Evolutionary conservation across 345 rosid genomes (phyloP).

Genomic region (Populus davidiana): DNA sequence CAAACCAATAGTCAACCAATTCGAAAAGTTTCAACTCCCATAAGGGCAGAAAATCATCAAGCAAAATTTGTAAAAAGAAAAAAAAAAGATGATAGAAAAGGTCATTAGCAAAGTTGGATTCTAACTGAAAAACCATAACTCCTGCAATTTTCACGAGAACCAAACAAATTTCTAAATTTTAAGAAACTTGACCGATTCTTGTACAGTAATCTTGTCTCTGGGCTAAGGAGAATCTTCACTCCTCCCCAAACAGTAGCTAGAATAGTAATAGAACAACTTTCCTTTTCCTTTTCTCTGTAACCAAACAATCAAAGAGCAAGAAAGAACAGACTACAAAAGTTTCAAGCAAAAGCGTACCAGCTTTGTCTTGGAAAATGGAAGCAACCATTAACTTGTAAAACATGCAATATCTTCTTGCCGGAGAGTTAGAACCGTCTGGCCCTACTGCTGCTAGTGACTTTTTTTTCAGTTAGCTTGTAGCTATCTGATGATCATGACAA

Average conservation of each 20-base stretch:
- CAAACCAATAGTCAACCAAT: no score
- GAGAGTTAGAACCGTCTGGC: conserved; percentile 15
- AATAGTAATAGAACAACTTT: background rate
- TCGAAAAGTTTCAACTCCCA: background rate
- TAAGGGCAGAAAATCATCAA: background rate
- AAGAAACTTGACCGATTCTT: background rate
- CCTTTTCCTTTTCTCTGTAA: background rate
- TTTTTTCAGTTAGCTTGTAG: conserved; percentile 1
- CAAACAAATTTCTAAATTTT: background rate
- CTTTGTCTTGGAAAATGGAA: conserved; percentile 39
- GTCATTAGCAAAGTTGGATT: background rate
- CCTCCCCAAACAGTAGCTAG: background rate
- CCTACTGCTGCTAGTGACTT: conserved; percentile 18
- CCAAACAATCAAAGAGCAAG: conserved; percentile 10
- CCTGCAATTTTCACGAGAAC: background rate
- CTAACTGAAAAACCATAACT: background rate
- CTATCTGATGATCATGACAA: background rate
- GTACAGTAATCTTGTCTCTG: background rate
- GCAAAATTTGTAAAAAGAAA: background rate
- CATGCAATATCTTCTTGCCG: conserved; percentile 28
- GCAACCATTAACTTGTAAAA: conserved; percentile 36
- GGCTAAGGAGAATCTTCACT: background rate
- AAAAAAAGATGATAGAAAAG: background rate
- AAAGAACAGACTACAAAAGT: background rate
- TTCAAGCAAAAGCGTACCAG: conserved; percentile 19